Evolutionary conservation across 192 early-diverging fungal species (phyloP), one percentile per base, ranked within the genome.

Genomic region (Pilaira anomala): DNA sequence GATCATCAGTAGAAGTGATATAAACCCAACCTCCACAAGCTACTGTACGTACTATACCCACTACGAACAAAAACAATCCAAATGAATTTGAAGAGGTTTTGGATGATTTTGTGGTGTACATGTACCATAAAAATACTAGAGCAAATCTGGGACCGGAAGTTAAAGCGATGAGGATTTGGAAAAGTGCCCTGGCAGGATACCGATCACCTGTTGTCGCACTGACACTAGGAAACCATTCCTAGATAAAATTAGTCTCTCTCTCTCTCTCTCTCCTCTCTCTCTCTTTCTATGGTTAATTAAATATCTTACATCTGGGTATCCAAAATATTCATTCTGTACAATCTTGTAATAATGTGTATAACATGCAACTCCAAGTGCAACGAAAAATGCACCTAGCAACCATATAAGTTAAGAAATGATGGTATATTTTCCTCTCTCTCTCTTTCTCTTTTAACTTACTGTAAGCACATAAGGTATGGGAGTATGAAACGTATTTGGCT

Each of bases 1-100:
- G 91, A 72, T 93, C 88, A 61, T 93, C 91, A 18, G 86, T 82
- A 0, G 87, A 90, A 5, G 88, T 93, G 62, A 93, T 81, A 63
- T 91, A 93, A 3, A 88, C 86, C 91, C 91, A 93, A 22, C 91
- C 89, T 42, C 88, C 91, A 48, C 88, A 90, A 7, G 88, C 80
- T 18, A 86, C 72, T n/a, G 89, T 88, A 59, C 91, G 86, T 64
- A 89, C 44, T 12, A 81, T 21, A 29, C 80, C 81, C 51, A 80
- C 61, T 60, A 65, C 24, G 46, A 79, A 60, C 50, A 80, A 40
- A 61, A 83, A 56, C 58, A 71, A 59, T 33, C 62, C 46, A 72
- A 78, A 65, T 49, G 71, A 40, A 45, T 44, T 22, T 18, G 60
- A 67, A 16, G 51, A 50, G 21, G 70, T 60, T 3, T 57, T 59